Conservation (phyloP, 768 basidiomycete genomes). For the Obba rivulosa region DNA sequence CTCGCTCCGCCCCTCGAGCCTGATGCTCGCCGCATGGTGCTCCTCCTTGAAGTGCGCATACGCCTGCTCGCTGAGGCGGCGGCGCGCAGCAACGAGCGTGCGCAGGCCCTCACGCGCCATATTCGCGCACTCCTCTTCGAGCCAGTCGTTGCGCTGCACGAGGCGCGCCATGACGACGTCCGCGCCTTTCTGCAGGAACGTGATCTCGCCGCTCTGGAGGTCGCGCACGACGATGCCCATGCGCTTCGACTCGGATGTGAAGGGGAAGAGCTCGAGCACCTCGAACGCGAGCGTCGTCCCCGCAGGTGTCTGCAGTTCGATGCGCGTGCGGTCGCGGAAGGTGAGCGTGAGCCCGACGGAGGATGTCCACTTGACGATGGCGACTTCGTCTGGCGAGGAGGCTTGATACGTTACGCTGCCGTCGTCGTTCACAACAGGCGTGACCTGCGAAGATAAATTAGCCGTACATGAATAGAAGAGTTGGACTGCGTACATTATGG, state of each 20-base stretch:
- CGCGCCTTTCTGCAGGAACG: constrained; percentile 94
- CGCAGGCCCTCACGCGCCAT: constrained; percentile 97
- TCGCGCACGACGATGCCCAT: constrained; percentile 98
- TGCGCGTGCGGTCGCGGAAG: constrained; percentile 86
- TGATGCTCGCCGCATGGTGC: constrained; percentile 76
- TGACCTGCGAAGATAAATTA: constrained; percentile 54
- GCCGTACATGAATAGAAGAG: not conserved
- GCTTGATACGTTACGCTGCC: constrained; percentile 96
- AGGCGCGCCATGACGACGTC: constrained; percentile 98
- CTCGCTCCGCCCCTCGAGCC: constrained; percentile 74
- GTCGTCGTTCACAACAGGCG: constrained; percentile 92
- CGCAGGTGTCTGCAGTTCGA: constrained; percentile 71
- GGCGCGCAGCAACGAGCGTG: constrained; percentile 89
- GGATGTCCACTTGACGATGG: constrained; percentile 96
- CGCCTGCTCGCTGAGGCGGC: constrained; percentile 60
- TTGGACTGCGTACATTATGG: constrained; percentile 71
- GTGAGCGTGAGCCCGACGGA: constrained; percentile 88
- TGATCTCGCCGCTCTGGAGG: constrained; percentile 64
- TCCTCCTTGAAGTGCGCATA: constrained; percentile 69
- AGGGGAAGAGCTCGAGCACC: constrained; percentile 93
- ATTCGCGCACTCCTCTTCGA: constrained; percentile 97
- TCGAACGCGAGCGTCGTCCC: constrained; percentile 68
- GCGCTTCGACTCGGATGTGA: constrained; percentile 97
- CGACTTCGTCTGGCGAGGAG: constrained; percentile 97
- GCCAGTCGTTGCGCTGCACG: constrained; percentile 96